Evolutionary conservation across 352 stramenopile genomes (phyloP).

Genomic region (Pythium angustatum): DNA sequence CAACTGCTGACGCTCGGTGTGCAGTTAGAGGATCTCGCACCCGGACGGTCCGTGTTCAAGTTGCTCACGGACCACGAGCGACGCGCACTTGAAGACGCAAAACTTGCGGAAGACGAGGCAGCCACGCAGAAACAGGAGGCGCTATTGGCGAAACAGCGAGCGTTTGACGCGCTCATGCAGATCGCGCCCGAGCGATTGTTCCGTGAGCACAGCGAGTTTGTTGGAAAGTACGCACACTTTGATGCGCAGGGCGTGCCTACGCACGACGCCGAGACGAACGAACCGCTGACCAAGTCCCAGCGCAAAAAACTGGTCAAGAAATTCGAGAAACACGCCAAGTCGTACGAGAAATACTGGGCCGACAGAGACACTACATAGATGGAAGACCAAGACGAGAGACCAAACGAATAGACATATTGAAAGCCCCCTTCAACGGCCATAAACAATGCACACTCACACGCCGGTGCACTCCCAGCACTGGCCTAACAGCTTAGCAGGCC

Average conservation of each 20-base stretch:
- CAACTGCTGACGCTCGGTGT: conserved; percentile 57
- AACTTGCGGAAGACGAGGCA: conserved; percentile 10
- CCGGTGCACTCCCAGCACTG: not conserved
- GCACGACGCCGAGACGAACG: conserved; percentile 36
- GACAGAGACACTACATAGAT: conserved; percentile 14
- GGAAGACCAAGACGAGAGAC: not conserved
- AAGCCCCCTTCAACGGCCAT: no score
- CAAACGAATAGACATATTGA: not conserved
- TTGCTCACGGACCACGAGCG: conserved; percentile 44
- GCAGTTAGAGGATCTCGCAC: conserved; percentile 67
- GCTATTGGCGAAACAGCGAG: conserved; percentile 47
- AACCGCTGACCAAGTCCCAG: conserved; percentile 63
- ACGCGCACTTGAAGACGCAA: not conserved
- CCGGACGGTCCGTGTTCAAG: conserved; percentile 64
- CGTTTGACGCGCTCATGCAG: conserved; percentile 66
- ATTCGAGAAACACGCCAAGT: conserved; percentile 66
- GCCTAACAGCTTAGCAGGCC: conserved; percentile 31
- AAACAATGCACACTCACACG: not conserved
- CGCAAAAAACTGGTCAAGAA: conserved; percentile 80
- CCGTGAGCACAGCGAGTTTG: conserved; percentile 42
- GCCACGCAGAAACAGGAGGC: conserved; percentile 14
- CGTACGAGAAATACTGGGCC: conserved; percentile 68
- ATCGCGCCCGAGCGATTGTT: conserved; percentile 64
- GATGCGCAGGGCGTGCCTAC: conserved; percentile 60
- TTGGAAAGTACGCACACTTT: conserved; percentile 51